Conservation (phyloP, 805 yeast genomes). For the Ogataea allantospora region DNA sequence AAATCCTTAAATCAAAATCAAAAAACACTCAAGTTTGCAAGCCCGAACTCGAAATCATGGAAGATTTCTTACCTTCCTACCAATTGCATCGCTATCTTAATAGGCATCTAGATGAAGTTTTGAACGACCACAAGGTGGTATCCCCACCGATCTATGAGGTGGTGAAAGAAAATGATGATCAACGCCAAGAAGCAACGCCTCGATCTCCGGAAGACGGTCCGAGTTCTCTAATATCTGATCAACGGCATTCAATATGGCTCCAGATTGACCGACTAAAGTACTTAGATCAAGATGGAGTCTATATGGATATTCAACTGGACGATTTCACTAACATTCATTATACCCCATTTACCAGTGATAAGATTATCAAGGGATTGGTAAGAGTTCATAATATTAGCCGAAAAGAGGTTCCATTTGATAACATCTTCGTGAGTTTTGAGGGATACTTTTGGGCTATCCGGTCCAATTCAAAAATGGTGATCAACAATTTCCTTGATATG, state of each 20-base stretch:
- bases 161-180: neutral
- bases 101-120: slow-evolving; percentile 14
- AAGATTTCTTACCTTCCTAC: slow-evolving; percentile 31
- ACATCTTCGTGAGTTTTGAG: slow-evolving; percentile 45
- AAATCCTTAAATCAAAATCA: too few relatives aligned
- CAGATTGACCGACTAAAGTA: slow-evolving; percentile 13
- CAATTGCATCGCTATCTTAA: slow-evolving; percentile 19
- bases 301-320: slow-evolving; percentile 32
- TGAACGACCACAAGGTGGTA: slow-evolving; percentile 7
- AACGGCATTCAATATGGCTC: slow-evolving; percentile 15
- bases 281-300: slow-evolving; percentile 18
- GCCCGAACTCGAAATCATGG: slow-evolving; percentile 4
- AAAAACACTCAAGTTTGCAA: slow-evolving; percentile 1
- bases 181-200: neutral
- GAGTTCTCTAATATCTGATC: slow-evolving; percentile 6
- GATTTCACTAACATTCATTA: slow-evolving; percentile 12
- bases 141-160: slow-evolving; percentile 15
- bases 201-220: slow-evolving; percentile 1
- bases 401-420: slow-evolving; percentile 37
- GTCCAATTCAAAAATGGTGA: slow-evolving; percentile 13
- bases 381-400: slow-evolving; percentile 14
- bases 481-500: slow-evolving; percentile 38
- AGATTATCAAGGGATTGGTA: slow-evolving; percentile 16
- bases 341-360: slow-evolving; percentile 15
- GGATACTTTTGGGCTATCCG: slow-evolving; percentile 34